Conservation (phyloP, 2,329 filamentous ascomycete species). For the Bipolaris gigantea region DNA sequence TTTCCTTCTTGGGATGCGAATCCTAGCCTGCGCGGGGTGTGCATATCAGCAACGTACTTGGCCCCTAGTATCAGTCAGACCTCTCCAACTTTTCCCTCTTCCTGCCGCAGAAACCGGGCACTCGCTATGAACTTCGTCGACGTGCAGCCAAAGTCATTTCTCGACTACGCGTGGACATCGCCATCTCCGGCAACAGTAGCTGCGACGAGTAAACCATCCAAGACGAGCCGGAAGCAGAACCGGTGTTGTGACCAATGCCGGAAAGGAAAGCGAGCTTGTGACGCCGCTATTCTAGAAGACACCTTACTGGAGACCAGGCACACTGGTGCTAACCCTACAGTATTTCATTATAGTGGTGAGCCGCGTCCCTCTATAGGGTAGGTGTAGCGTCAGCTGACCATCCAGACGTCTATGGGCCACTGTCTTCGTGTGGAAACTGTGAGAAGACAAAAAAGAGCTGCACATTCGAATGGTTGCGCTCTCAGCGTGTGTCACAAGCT, state of each 20-base stretch:
- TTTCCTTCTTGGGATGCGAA: conserved; percentile 24
- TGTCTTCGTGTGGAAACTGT: conserved; percentile 48
- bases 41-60: conserved; percentile 30
- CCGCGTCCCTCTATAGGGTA: conserved; percentile 1
- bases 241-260: conserved; percentile 53
- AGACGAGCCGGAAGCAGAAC: conserved; percentile 46
- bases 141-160: conserved; percentile 41
- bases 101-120: conserved; percentile 29
- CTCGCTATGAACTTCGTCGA: conserved; percentile 43
- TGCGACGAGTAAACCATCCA: conserved; percentile 29
- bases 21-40: conserved; percentile 31
- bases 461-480: conserved; percentile 50
- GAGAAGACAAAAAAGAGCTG: conserved; percentile 50
- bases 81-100: conserved; percentile 33
- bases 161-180: conserved; percentile 44
- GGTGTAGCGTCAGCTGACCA: conserved; percentile 19
- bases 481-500: conserved; percentile 38
- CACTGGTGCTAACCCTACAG: conserved; percentile 25
- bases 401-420: conserved; percentile 39
- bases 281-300: conserved; percentile 45
- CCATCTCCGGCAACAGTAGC: conserved; percentile 29
- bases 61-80: conserved; percentile 9
- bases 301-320: conserved; percentile 32
- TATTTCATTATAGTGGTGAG: conserved; percentile 44
- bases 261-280: conserved; percentile 51